These are phyloP conservation scores for Phlebopus sp. DNA, from an alignment of 1,284 basidiomycete species.

Conservation along the genomic window DNA sequence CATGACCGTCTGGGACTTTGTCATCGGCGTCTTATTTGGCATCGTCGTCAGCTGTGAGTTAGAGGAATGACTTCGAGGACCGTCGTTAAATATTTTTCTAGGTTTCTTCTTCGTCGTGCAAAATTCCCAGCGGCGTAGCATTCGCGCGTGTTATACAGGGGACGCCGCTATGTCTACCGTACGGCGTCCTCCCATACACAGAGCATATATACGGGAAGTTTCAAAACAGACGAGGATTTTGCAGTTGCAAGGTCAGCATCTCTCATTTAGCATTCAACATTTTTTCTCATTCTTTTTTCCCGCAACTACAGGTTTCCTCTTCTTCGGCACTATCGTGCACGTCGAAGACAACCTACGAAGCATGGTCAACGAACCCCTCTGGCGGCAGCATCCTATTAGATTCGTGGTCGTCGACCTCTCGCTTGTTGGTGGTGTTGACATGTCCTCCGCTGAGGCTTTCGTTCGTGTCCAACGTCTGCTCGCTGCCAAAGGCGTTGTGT, in stretches of 20 bases:
- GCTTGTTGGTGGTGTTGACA: slow-evolving; percentile 87
- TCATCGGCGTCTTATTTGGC: slow-evolving; percentile 90
- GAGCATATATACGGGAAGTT: slow-evolving; percentile 87
- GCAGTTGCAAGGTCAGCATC: slow-evolving; percentile 69
- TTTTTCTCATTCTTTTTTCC: background rate
- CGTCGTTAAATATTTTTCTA: slow-evolving; percentile 21
- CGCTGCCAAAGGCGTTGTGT: slow-evolving; percentile 69
- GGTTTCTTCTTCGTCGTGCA: slow-evolving; percentile 97
- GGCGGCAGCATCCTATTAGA: slow-evolving; percentile 79
- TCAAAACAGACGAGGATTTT: slow-evolving; percentile 91
- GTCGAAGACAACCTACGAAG: slow-evolving; percentile 82
- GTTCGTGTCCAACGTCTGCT: slow-evolving; percentile 88
- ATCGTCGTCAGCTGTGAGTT: slow-evolving; percentile 84
- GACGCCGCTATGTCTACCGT: slow-evolving; percentile 88
- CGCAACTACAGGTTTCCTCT: slow-evolving; percentile 69
- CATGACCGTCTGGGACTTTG: slow-evolving; percentile 95
- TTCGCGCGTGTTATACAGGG: slow-evolving; percentile 78
- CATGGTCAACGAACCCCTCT: slow-evolving; percentile 72
- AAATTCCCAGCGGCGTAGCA: slow-evolving; percentile 81
- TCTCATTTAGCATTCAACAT: slow-evolving; percentile 9
- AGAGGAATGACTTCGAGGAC: no score
- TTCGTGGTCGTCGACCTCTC: slow-evolving; percentile 89
- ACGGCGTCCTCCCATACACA: slow-evolving; percentile 83
- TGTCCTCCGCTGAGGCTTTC: slow-evolving; percentile 94
- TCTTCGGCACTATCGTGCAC: slow-evolving; percentile 92